Evolutionary conservation across 73 alveolate genomes (phyloP), one percentile per base, ranked within the genome.

Genomic region (Durusdinium trenchii): DNA sequence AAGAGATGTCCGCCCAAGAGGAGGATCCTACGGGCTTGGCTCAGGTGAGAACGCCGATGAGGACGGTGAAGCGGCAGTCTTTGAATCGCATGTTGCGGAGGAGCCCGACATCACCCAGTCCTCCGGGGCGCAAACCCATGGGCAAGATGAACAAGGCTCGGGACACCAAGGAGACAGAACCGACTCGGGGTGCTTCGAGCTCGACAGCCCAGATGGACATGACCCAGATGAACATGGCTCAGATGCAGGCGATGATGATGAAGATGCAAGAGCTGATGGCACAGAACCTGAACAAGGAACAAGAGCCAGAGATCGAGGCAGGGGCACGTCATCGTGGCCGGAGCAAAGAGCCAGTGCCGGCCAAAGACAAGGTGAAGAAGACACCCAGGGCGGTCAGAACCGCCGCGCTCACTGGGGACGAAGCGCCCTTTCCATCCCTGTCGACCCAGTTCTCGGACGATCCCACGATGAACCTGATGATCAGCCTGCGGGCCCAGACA

Each of bases 361-460:
- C 36, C 9, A 51, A 18, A n/a, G 57, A 20, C 30, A 43, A 57
- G 26, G 26, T n/a, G n/a, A n/a, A n/a, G n/a, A n/a, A n/a, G n/a
- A n/a, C n/a, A n/a, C n/a, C n/a, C n/a, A n/a, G n/a, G n/a, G n/a
- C n/a, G n/a, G n/a, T n/a, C n/a, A n/a, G n/a, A n/a, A n/a, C n/a
- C n/a, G n/a, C n/a, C n/a, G 81, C 81, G 0, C 57, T 75, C 52
- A 75, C 85, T 35, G 85, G 42, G 16, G 38, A 38, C 30, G 52
- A 30, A 35, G 85, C 85, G 0, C 85, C 48, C 57, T 75, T 38
- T 51, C 85, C 85, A 9, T n/a, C 84, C 48, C 48, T 73, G 36
- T 73, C 84, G n/a, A 73, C 10, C 84, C n/a, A 73, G 84, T 73
- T 73, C 36, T n/a, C n/a, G n/a, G n/a, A n/a, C n/a, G n/a, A n/a